A percentile compares a stretch with the other conserved stretches of the same genome.
phyloP scores from a whole-genome alignment of 2,329 filamentous ascomycete species.

The Teratosphaeria epicoccoides region DNA sequence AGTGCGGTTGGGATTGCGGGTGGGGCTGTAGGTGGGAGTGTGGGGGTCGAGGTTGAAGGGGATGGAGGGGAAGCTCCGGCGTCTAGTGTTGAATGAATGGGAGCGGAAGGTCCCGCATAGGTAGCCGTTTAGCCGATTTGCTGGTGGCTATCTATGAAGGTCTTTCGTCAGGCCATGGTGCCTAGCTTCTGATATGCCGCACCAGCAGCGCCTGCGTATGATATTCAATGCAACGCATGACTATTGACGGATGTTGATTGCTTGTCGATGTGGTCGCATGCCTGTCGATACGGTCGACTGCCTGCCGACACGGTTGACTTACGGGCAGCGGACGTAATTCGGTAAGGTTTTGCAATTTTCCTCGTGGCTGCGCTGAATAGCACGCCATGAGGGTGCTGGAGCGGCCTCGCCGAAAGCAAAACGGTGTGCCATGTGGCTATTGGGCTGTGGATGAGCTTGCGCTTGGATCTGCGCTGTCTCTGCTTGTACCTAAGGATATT shows the following conservation, averaged over 20 bases:
- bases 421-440: background rate
- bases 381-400: background rate
- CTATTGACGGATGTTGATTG: background rate
- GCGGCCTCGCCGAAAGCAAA: background rate
- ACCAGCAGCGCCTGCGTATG: background rate
- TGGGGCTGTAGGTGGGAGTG: too few species aligned
- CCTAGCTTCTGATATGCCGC: background rate
- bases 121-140: background rate
- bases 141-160: background rate
- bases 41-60: too few species aligned
- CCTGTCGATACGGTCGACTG: too few species aligned
- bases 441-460: background rate
- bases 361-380: background rate
- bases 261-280: background rate
- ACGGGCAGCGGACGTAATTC: background rate
- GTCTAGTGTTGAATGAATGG: background rate
- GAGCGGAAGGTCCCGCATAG: too few species aligned
- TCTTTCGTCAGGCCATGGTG: background rate
- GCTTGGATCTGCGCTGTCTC: background rate
- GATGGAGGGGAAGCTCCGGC: background rate
- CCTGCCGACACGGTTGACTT: too few species aligned
- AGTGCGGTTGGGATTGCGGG: background rate
- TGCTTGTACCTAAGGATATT: background rate
- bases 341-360: background rate
- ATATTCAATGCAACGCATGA: background rate